Base-by-base conservation (phyloP, 768 basidiomycete genomes). In the Pisolithus sp. region DNA sequence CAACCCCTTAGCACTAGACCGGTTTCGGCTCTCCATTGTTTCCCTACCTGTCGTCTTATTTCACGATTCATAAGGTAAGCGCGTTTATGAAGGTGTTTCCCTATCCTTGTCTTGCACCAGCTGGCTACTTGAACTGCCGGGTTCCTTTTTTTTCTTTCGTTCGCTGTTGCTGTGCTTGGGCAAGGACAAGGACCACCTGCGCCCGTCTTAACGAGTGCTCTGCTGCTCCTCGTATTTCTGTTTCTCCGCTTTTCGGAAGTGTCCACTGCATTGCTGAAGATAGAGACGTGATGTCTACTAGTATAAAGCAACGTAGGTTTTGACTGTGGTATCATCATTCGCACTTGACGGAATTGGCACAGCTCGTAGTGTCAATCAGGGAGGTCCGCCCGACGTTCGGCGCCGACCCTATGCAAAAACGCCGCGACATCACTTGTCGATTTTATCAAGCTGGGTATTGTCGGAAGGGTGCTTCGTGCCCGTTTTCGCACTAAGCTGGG, bases 1-100 rank as follows among this genome's bases (percentile, higher is more conserved):
- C 52, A n/a, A 17, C 12, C 18, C 53, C 58, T 24, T 64, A 65
- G 65, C 62, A 55, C 66, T 69, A 68, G 58, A 60, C 64, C 66
- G 66, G 68, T 68, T 68, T 69, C 68, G 66, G 66, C 66, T 58
- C 55, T 40, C 45, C 66, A 62, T 68, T 69, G 64, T 69, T 62
- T 55, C 43, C 34, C 36, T 40, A 12, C 39, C 38, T 53, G 54
- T 39, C 48, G 53, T 60, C 57, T 57, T 59, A 51, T 57, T 52
- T 56, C 54, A 24, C 17, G 18, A 37, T 47, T 23, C 34, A 36
- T 47, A 47, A 34, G 9, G 46, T 31, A 47, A 47, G 34, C 31
- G 7, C 13, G 20, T 46, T 34, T 10, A 13, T 34, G 31, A 12
- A 10, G 31, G 12, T 34, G 13, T 34, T 34, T 34, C 34, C 34